Base-by-base conservation (phyloP, 1,284 basidiomycete species). In the Cryptococcus sp. region DNA sequence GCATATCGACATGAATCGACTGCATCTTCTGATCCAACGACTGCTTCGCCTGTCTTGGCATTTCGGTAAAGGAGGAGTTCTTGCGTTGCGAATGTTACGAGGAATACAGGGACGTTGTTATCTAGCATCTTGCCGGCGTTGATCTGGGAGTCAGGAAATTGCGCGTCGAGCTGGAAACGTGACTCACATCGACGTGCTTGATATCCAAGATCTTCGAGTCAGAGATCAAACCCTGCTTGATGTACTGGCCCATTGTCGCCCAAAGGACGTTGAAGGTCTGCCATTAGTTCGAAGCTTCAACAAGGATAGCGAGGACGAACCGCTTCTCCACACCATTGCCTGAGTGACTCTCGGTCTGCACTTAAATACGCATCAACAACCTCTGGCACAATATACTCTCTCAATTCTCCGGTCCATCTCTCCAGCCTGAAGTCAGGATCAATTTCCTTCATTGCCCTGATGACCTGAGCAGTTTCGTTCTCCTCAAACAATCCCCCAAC, bases 361-460 rank as follows among this genome's bases (percentile, higher is more conserved):
- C 82, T 85, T 60, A 98, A 76, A 72, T 96, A 98, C 19, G 92
- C 91, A 70, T 99, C 96, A 7, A 99, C 90, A 5, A 99, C 83
- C 72, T 99, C 96, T 0, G 96, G 96, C 2, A 98, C 83, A 56
- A 99, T 94, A 70, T 98, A 99, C 75, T 98, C 96, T 59, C 94
- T 79, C 57, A 98, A 73, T 69, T 98, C 96, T 52, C 86, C 81
- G 67, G 91, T 86, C 70, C 97, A 98, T 19, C 77, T 74, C 70
- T 97, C 93, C 64, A 88, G 82, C 49, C 82, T 85, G 76, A 97
- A 99, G 14, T 76, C 75, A 4, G 94, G 91, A 71, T 99, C 96
- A 64, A 96, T 78, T 34, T 80, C 72, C 74, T 86, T 90, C 83
- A 98, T 88, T 65, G 86, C 78, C 49, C 89, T 82, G 66, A 88